Base-by-base conservation (phyloP, 805 yeast species). In the Candida suzukii region DNA sequence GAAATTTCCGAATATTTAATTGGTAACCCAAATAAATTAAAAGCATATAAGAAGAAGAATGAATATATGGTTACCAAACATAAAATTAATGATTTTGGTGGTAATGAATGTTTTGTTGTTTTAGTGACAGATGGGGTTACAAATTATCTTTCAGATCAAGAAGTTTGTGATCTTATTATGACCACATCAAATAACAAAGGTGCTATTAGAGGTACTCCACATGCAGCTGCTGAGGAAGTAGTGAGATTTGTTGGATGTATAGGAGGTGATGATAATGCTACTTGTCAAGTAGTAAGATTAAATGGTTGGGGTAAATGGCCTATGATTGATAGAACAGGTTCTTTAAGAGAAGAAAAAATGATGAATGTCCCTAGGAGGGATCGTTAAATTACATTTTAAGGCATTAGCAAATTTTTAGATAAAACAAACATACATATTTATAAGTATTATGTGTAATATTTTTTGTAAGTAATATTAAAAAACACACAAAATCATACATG, bases 221-320 rank as follows among this genome's bases (percentile, higher is more conserved):
- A 86, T 52, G 74, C 67, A 35, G 86, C 95, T 29, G 90, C 97
- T 0, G 79, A 76, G 45, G 97, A 90, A 57, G 84, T 93, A 17
- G 77, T 91, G 12, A 74, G 80, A 51, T 93, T 80, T 58, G 83
- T 88, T 11, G 88, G 83, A 56, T 85, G 85, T 33, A 74, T 90
- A 9, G 95, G 95, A 13, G 93, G 95, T 2, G 88, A 86, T 53
- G 99, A 93, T 59, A 93, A 93, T 62, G 95, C 98, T n/a, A 88
- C 97, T 2, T 88, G 96, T 57, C 54, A 83, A 46, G 85, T 93
- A 4, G 61, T 91, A 11, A 68, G 95, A 44, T 66, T 93, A 42
- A 71, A 74, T 28, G 96, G 96, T 10, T 93, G 99, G 99, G 96
- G 96, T 6, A 74, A 78, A 41, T 93, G 99, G 97, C 91, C 93